Evolutionary conservation across 306 rosid genomes (phyloP), one percentile per base, ranked within the genome.

Genomic region (Trifolium fragiferum): DNA sequence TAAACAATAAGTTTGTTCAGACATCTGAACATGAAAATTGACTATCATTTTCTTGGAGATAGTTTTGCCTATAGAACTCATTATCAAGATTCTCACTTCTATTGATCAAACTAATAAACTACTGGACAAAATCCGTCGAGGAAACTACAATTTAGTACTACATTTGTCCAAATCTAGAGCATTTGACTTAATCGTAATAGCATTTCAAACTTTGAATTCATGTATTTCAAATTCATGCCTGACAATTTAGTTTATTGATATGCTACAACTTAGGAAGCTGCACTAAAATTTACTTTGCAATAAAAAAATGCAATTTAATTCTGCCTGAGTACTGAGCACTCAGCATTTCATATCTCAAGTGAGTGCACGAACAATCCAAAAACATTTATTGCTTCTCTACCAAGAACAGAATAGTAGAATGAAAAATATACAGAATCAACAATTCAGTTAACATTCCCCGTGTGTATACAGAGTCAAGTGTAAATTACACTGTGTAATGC

Each of bases 381-480:
- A n/a, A 32, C 49, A 3, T 6, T 16, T 33, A 51, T 54, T 58
- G 11, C 15, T 40, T 73, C 32, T 18, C 32, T 18, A 25, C 41
- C 58, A n/a, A 54, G 44, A 51, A 16, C 11, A 63, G 68, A 41
- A 14, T 50, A 11, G 50, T 49, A 63, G 40, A 3, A 63, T 5
- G 27, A 6, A 50, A 33, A 63, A 75, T 16, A 64, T 10, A 64
- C 14, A 65, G 53, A 75, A 51, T 21, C 55, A 37, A 19, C 10
- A 43, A 7, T 71, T 55, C n/a, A n/a, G 14, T 58, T 71, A 40
- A 75, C 73, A 78, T 49, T 60, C 59, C 33, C 10, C 9, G 14
- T 14, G 47, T 8, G 59, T 65, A 25, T 15, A 14, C 43, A 35
- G 6, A 23, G 47, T 32, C 33, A 60, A 40, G 55, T 25, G 67